Base-by-base conservation (phyloP, 306 rosid species). In the Acacia melanoxylon region DNA sequence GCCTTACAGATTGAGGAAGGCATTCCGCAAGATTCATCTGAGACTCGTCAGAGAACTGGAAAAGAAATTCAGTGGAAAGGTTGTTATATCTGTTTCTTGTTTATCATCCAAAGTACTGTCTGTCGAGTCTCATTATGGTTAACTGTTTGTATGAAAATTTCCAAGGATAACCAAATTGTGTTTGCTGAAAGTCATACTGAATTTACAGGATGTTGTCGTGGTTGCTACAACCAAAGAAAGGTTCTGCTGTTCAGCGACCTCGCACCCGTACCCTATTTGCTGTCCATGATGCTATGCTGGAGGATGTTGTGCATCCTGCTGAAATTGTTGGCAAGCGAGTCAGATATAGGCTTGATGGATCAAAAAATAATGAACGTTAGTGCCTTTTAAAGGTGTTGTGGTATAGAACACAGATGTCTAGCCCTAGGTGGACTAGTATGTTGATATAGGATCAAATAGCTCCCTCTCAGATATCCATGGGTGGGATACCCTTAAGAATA, bases 1-100 rank as follows among this genome's bases (percentile, higher is more conserved):
- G 6, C 97, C 94, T 41, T 92, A 61, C 81, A 86, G 93, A 68
- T 54, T 90, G 91, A 85, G 94, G 89, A 92, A 92, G 83, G 88
- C 90, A 20, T 89, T 86, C 75, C 87, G 91, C 70, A 91, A 92
- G 86, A 88, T 91, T 77, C 97, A 92, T 82, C 80, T 85, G 48
- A 79, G 97, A 17, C 97, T 92, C 66, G 89, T 91, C 41, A 82
- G 97, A 69, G 94, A 92, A 84, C 78, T 92, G 74, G 97, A 91
- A 82, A 92, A 92, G 78, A 92, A 87, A 72, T 90, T 89, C 83
- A 92, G 97, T 68, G 97, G 97, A 42, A 92, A 91, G 94, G 97
- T 91, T 68, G 49, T 56, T 40, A 52, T 33, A 33, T 56, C 24
- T 56, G 27, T 19, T 20, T 22, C 13, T 27, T 75, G 6, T 5